These are phyloP conservation scores for Nannochloris sp. DNA, from an alignment of 139 green algal genomes.

Conservation along the genomic window DNA sequence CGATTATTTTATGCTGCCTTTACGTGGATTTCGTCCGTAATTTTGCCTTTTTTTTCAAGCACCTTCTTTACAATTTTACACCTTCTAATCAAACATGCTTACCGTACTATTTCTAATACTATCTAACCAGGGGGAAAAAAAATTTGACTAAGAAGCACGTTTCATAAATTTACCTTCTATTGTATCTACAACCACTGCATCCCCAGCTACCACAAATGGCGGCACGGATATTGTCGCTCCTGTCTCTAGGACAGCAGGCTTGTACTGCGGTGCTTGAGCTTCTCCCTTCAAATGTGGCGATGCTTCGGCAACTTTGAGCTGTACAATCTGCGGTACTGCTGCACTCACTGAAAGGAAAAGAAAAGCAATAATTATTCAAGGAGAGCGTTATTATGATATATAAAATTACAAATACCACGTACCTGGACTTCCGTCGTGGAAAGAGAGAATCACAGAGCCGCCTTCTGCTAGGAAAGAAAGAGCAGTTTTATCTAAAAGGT, in stretches of 20 bases:
- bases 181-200: constrained; percentile 35
- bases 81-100: too few species aligned
- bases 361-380: too few species aligned
- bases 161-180: constrained; percentile 30
- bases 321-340: constrained; percentile 1
- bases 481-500: constrained; percentile 17
- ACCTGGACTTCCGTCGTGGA: constrained; percentile 18
- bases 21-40: too few species aligned
- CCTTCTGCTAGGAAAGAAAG: constrained; percentile 24
- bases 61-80: too few species aligned
- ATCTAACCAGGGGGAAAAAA: background rate
- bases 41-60: too few species aligned
- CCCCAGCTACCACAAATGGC: constrained; percentile 21
- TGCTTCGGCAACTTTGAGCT: constrained; percentile 9
- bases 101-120: background rate
- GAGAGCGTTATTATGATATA: too few species aligned
- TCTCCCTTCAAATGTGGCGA: constrained; percentile 25
- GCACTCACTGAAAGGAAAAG: constrained; percentile 1
- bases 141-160: constrained; percentile 1
- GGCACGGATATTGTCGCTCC: constrained; percentile 27
- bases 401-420: too few species aligned
- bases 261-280: constrained; percentile 22
- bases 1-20: too few species aligned
- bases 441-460: constrained; percentile 17
- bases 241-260: constrained; percentile 12